phyloP scores from a whole-genome alignment of 2,329 filamentous ascomycete genomes.

The Venturiaceae sp. region DNA sequence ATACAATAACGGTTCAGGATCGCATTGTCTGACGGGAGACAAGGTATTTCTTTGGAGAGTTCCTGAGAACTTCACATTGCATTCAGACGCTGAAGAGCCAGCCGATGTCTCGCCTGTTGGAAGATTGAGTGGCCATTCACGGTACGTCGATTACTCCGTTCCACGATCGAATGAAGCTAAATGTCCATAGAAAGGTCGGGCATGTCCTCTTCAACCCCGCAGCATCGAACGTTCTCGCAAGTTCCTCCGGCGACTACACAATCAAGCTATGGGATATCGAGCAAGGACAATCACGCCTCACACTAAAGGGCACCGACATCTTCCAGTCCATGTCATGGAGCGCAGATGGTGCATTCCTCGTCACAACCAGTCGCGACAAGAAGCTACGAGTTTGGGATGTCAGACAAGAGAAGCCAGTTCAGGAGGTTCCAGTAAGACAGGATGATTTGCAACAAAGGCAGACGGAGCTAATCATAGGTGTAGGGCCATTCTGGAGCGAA shows the following conservation, averaged over 20 bases:
- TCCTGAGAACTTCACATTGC: constrained; percentile 74
- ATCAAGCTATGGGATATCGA: constrained; percentile 94
- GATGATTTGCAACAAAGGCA: not conserved
- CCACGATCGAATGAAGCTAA: not conserved
- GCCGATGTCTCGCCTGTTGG: constrained; percentile 70
- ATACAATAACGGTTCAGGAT: constrained; percentile 6
- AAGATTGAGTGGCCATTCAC: constrained; percentile 78
- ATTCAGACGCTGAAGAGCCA: constrained; percentile 75
- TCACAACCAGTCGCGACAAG: constrained; percentile 95
- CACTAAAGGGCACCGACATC: constrained; percentile 80
- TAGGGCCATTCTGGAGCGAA: constrained; percentile 83
- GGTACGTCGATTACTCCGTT: constrained; percentile 39
- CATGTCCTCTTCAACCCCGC: constrained; percentile 97
- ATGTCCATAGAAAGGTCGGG: constrained; percentile 69
- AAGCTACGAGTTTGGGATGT: constrained; percentile 97
- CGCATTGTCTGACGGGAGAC: constrained; percentile 17
- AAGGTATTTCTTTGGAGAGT: constrained; percentile 89
- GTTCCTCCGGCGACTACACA: constrained; percentile 87
- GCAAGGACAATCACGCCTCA: constrained; percentile 63
- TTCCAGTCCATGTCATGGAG: constrained; percentile 96
- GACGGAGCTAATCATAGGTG: not conserved
- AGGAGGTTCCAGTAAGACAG: constrained; percentile 51
- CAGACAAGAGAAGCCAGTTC: constrained; percentile 77
- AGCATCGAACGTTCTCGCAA: constrained; percentile 90
- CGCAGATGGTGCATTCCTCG: constrained; percentile 74